These are phyloP conservation scores for Penicillium canescens DNA, from an alignment of 495 filamentous ascomycete genomes.

Conservation along the genomic window DNA sequence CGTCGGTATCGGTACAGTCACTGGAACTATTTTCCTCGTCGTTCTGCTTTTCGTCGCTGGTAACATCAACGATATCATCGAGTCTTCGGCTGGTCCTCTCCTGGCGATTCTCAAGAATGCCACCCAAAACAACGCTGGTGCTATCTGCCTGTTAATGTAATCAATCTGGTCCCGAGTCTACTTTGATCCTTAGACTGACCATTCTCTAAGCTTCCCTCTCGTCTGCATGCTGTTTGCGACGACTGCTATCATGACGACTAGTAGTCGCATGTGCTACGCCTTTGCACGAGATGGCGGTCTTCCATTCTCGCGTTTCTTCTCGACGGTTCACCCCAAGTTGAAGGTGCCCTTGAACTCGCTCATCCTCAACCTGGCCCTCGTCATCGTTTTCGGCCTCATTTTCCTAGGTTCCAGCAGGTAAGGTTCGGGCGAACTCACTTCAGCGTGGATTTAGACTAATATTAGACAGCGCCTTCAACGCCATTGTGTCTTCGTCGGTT, in stretches of 20 bases:
- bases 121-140: conserved; percentile 62
- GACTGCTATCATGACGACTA: conserved; percentile 73
- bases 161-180: background rate
- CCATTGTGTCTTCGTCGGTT: conserved; percentile 70
- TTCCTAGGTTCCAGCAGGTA: conserved; percentile 80
- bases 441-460: too few species aligned
- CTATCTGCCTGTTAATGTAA: conserved; percentile 70
- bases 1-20: conserved; percentile 66
- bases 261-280: conserved; percentile 74
- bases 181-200: conserved; percentile 7
- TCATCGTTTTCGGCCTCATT: conserved; percentile 69
- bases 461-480: conserved; percentile 57
- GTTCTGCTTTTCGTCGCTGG: conserved; percentile 67
- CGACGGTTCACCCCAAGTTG: conserved; percentile 60
- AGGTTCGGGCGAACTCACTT: too few species aligned
- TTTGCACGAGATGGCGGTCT: conserved; percentile 73
- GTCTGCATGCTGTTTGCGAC: conserved; percentile 71
- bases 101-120: conserved; percentile 71
- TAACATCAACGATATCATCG: conserved; percentile 57
- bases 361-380: conserved; percentile 59
- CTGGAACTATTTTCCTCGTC: conserved; percentile 67
- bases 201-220: conserved; percentile 56
- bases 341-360: conserved; percentile 71
- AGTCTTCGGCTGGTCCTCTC: conserved; percentile 61
- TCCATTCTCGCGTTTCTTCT: conserved; percentile 64